Percentiles rank a stretch among this genome's conserved stretches.
Evolutionary conservation across 2,329 filamentous ascomycete genomes (phyloP).

Genomic region (Alternaria sp.): DNA sequence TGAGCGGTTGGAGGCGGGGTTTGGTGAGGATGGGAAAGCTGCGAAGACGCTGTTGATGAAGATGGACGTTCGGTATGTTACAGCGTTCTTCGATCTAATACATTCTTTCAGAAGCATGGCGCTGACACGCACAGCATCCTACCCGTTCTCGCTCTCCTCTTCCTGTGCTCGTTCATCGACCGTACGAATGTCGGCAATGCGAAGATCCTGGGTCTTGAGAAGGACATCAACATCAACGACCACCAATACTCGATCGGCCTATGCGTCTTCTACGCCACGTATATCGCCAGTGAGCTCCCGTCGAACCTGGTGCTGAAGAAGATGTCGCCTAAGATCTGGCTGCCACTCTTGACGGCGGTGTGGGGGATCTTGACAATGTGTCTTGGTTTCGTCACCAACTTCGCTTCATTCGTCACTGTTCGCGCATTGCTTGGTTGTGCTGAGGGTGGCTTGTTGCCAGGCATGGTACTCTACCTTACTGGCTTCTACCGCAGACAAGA

Average conservation of each 20-base stretch:
- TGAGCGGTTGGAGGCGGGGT: conserved; percentile 24
- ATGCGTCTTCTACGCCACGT: conserved; percentile 69
- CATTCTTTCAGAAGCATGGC: not conserved
- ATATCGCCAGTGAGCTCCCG: conserved; percentile 68
- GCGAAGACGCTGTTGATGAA: conserved; percentile 56
- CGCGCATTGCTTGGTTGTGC: conserved; percentile 67
- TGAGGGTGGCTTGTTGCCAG: conserved; percentile 70
- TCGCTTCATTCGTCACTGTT: conserved; percentile 65
- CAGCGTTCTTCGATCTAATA: not conserved
- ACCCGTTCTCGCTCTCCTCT: conserved; percentile 67
- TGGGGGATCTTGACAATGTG: conserved; percentile 68
- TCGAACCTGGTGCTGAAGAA: conserved; percentile 69
- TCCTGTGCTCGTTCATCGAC: conserved; percentile 70
- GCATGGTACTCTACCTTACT: conserved; percentile 71
- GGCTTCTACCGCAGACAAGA: conserved; percentile 66
- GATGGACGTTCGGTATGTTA: conserved; percentile 58
- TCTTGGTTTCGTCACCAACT: conserved; percentile 61
- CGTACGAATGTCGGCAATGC: conserved; percentile 77
- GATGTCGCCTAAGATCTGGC: conserved; percentile 65
- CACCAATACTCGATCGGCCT: conserved; percentile 69
- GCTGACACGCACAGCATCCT: conserved; percentile 57
- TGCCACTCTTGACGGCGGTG: conserved; percentile 61
- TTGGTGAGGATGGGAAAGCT: conserved; percentile 14
- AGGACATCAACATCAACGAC: conserved; percentile 61
- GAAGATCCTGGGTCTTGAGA: conserved; percentile 67